Conservation (phyloP, 208 protist genomes). For the Polymyxa betae region DNA sequence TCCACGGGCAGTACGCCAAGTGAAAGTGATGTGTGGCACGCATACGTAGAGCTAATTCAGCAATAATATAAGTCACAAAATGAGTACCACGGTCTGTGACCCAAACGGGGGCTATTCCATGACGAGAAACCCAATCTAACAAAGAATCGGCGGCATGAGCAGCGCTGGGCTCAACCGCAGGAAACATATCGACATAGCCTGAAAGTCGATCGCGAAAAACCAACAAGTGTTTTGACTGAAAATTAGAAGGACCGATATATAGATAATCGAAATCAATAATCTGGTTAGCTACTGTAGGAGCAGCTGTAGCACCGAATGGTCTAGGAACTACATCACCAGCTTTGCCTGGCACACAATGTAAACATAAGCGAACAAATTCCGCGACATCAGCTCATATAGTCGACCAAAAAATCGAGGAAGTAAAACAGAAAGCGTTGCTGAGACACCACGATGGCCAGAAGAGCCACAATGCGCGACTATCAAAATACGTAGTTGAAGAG, state of each 20-base stretch:
- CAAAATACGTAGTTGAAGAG: not conserved
- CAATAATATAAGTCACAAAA: too few relatives aligned
- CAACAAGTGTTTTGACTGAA: too few relatives aligned
- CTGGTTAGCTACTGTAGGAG: not conserved
- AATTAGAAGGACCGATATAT: not conserved
- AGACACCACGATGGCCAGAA: not conserved
- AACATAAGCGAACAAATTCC: not conserved
- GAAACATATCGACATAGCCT: too few relatives aligned
- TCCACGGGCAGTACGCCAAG: too few relatives aligned
- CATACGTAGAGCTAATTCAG: too few relatives aligned
- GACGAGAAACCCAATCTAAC: too few relatives aligned
- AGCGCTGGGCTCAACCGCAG: too few relatives aligned
- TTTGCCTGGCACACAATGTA: not conserved
- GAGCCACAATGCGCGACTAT: conserved; percentile 10
- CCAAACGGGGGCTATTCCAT: too few relatives aligned
- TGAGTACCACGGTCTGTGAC: too few relatives aligned
- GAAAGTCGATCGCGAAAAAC: too few relatives aligned
- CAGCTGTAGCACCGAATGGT: not conserved
- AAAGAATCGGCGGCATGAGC: too few relatives aligned
- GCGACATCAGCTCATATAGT: not conserved
- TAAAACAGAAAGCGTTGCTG: not conserved
- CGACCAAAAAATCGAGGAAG: not conserved
- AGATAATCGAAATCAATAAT: conserved; percentile 7
- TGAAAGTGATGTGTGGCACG: too few relatives aligned
- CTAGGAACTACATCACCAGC: not conserved